Conservation (phyloP, 345 rosid species). For the Sonneratia alba region DNA sequence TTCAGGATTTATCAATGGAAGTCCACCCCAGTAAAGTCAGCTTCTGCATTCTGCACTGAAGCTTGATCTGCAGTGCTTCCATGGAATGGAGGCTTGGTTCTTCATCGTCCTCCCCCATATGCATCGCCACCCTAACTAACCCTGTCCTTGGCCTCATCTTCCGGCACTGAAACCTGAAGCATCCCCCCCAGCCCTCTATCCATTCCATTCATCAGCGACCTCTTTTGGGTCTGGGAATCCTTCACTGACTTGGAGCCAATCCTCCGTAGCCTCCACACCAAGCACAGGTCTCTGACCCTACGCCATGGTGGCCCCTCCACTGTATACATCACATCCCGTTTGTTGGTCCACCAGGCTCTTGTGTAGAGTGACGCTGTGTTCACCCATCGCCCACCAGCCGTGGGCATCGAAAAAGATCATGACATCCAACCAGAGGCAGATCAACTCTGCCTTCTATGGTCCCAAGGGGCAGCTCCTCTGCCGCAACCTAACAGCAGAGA, state of each 20-base stretch:
- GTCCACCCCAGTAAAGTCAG: background rate
- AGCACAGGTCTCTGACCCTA: constrained; percentile 6
- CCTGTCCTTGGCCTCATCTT: background rate
- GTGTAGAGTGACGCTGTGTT: constrained; percentile 4
- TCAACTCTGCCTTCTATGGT: constrained; percentile 7
- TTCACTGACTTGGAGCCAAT: background rate
- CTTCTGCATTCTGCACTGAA: background rate
- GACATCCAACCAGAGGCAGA: background rate
- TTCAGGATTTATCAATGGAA: background rate
- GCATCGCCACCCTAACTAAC: background rate
- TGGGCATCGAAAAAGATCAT: background rate
- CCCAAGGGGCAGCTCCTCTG: constrained; percentile 11
- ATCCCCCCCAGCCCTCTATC: constrained; percentile 6
- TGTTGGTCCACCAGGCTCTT: constrained; percentile 5
- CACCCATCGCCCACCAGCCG: constrained; percentile 4
- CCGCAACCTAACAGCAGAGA: constrained; percentile 9
- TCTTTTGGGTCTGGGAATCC: background rate
- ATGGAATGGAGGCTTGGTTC: constrained; percentile 11
- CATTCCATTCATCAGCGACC: constrained; percentile 8
- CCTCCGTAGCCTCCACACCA: constrained; percentile 4
- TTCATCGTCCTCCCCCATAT: background rate
- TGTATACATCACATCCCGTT: background rate
- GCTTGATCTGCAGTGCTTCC: background rate
- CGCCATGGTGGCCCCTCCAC: background rate
- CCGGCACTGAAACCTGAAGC: background rate